A percentile compares a stretch with the other conserved stretches of the same genome.
These are phyloP conservation scores for Luffa aegyptiaca DNA, from an alignment of 306 rosid genomes.

Conservation along the genomic window DNA sequence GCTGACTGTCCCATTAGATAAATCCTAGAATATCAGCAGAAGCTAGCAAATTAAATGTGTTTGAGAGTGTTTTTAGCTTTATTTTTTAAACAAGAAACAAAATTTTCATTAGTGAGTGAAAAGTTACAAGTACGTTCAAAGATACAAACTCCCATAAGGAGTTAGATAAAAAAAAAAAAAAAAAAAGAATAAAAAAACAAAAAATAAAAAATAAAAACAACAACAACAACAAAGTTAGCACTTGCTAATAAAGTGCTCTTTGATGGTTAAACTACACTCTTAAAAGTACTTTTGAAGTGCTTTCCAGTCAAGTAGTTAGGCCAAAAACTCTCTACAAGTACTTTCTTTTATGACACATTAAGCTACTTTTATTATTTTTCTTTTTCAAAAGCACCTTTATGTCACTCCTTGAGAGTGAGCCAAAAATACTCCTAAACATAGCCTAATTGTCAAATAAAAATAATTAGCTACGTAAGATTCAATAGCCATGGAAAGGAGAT, in stretches of 20 bases:
- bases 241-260: neutral
- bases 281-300: neutral
- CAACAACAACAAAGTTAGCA: too few species aligned
- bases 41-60: neutral
- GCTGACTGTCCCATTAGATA: slow-evolving; percentile 98
- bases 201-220: too few species aligned
- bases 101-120: too few species aligned
- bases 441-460: neutral
- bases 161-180: neutral
- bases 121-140: neutral
- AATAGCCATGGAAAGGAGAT: neutral
- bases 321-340: neutral
- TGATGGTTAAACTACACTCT: neutral
- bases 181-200: too few species aligned
- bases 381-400: neutral
- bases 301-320: neutral
- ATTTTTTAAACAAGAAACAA: too few species aligned
- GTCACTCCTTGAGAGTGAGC: neutral
- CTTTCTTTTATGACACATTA: neutral
- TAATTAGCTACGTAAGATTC: slow-evolving; percentile 1
- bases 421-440: neutral
- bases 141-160: neutral
- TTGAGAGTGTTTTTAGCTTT: neutral
- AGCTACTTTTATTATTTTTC: neutral
- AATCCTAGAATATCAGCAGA: slow-evolving; percentile 37